phyloP scores from a whole-genome alignment of 345 rosid genomes.

The Camelina neglecta region DNA sequence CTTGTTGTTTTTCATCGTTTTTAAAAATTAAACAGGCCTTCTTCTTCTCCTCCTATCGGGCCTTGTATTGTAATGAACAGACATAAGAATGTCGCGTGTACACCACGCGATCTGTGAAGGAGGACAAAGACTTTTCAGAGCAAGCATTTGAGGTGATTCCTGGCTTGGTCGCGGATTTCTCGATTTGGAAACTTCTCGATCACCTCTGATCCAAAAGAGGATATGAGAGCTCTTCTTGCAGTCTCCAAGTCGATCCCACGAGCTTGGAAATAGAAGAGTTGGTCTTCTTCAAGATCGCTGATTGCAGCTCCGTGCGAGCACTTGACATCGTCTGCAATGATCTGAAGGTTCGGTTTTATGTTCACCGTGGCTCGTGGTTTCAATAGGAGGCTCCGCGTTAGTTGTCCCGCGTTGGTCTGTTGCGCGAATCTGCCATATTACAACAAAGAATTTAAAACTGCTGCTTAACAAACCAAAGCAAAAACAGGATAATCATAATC shows the following conservation, averaged over 20 bases:
- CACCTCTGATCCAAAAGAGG: constrained; percentile 86
- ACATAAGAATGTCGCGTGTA: not conserved
- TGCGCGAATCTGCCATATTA: constrained; percentile 72
- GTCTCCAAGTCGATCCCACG: constrained; percentile 78
- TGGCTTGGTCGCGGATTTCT: constrained; percentile 54
- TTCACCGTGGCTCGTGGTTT: constrained; percentile 90
- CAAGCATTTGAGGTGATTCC: constrained; percentile 61
- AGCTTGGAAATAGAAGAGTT: constrained; percentile 87
- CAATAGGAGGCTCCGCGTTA: constrained; percentile 81
- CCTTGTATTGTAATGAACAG: not conserved
- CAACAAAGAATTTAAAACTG: not conserved
- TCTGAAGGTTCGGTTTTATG: constrained; percentile 93
- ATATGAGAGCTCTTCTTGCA: constrained; percentile 81
- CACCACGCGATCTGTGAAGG: not conserved
- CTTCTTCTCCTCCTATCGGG: not conserved
- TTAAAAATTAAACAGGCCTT: not conserved
- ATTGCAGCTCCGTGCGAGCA: constrained; percentile 99
- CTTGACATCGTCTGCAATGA: constrained; percentile 85
- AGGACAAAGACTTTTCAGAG: constrained; percentile 33
- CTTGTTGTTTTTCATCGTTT: not conserved
- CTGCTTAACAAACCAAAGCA: not conserved
- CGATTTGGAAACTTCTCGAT: constrained; percentile 59
- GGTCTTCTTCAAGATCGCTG: constrained; percentile 86
- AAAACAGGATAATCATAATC: not conserved
- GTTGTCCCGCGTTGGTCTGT: constrained; percentile 89